A percentile compares a stretch with the other conserved stretches of the same genome.
Conservation (phyloP, 495 filamentous ascomycete genomes). For the Penicillium cosmopolitanum region DNA sequence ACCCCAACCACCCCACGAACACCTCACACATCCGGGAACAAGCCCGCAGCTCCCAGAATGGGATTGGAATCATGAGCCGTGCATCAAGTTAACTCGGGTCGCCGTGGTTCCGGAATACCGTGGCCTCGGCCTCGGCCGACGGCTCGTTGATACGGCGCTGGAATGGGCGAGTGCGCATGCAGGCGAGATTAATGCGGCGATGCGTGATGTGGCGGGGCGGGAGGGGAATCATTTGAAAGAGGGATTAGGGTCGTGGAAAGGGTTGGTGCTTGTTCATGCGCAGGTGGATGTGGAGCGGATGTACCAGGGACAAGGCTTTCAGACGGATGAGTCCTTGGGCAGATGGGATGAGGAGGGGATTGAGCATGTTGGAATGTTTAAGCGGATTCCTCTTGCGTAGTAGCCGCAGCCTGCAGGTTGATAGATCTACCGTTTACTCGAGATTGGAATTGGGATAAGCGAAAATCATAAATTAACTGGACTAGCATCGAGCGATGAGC, state of each 20-base stretch:
- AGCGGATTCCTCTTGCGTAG: neutral
- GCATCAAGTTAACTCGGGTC: constrained; percentile 78
- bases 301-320: constrained; percentile 71
- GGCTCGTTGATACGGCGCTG: constrained; percentile 64
- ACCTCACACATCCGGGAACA: constrained; percentile 24
- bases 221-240: constrained; percentile 15
- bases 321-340: constrained; percentile 69
- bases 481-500: constrained; percentile 8
- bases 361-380: constrained; percentile 80
- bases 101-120: constrained; percentile 67
- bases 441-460: neutral
- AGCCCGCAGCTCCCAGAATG: constrained; percentile 10
- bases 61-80: constrained; percentile 60
- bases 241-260: constrained; percentile 53
- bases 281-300: constrained; percentile 62
- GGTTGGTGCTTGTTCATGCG: constrained; percentile 75
- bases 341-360: constrained; percentile 85
- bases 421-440: neutral
- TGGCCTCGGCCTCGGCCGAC: constrained; percentile 60
- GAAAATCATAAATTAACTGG: constrained; percentile 3
- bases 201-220: constrained; percentile 42
- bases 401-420: neutral
- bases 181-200: constrained; percentile 42
- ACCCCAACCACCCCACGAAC: constrained; percentile 65
- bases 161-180: constrained; percentile 64